These are phyloP conservation scores for Tetracladium maxilliforme DNA, from an alignment of 2,329 filamentous ascomycete genomes.

Conservation along the genomic window DNA sequence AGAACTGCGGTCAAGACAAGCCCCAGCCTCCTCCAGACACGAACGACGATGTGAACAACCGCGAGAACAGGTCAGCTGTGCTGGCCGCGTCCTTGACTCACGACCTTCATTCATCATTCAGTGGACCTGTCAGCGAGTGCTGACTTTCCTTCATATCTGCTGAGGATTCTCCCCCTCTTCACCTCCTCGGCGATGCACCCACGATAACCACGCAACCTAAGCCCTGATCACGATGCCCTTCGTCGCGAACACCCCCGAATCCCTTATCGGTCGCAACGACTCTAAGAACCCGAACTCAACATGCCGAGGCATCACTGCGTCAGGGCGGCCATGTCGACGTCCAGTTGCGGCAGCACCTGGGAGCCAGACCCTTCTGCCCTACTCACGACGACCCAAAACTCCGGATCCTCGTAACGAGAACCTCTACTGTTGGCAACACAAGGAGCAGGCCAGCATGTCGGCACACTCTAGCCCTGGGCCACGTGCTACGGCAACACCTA, in stretches of 20 bases:
- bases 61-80: too few species aligned
- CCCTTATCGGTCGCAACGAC: constrained; percentile 62
- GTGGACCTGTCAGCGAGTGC: too few species aligned
- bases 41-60: too few species aligned
- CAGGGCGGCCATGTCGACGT: constrained; percentile 72
- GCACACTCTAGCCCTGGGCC: constrained; percentile 28
- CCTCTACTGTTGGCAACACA: constrained; percentile 93
- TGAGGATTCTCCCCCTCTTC: too few species aligned
- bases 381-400: constrained; percentile 8
- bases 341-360: constrained; percentile 34
- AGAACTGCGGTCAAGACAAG: too few species aligned
- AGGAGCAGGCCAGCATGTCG: constrained; percentile 54
- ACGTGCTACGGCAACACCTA: constrained; percentile 33
- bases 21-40: too few species aligned
- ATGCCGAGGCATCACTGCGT: constrained; percentile 74
- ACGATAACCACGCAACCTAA: too few species aligned
- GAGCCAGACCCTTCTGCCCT: constrained; percentile 10
- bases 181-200: too few species aligned
- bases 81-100: too few species aligned
- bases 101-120: too few species aligned
- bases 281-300: constrained; percentile 73
- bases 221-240: constrained; percentile 40
- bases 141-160: too few species aligned
- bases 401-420: constrained; percentile 37
- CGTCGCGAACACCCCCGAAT: constrained; percentile 65